These are phyloP conservation scores for Anthracocystis panici-leucophaei DNA, from an alignment of 1,284 basidiomycete genomes.

Conservation along the genomic window DNA sequence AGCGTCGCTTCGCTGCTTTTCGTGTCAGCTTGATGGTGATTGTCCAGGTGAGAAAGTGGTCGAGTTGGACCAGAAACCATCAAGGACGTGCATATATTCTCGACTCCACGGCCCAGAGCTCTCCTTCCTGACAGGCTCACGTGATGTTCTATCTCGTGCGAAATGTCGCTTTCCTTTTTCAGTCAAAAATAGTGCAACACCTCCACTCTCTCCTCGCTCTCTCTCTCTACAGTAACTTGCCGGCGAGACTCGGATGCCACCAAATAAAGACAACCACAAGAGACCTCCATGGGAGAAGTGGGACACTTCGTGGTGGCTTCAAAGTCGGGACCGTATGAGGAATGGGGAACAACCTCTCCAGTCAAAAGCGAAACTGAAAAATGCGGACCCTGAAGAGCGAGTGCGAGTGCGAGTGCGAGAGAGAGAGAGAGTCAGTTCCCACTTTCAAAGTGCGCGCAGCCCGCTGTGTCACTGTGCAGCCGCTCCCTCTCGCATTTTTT, in stretches of 20 bases:
- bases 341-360: too few relatives aligned
- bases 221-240: too few relatives aligned
- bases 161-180: not conserved
- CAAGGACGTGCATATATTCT: not conserved
- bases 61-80: not conserved
- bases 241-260: too few relatives aligned
- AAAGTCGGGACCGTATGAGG: too few relatives aligned
- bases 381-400: too few relatives aligned
- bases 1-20: not conserved
- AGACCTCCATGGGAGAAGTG: too few relatives aligned
- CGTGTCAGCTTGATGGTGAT: not conserved
- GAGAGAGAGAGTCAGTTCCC: not conserved
- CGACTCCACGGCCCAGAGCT: not conserved
- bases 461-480: constrained; percentile 9
- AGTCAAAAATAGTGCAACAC: not conserved
- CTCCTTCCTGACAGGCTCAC: not conserved
- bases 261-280: too few relatives aligned
- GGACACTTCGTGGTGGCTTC: too few relatives aligned
- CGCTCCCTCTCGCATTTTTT: too few relatives aligned
- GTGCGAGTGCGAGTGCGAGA: too few relatives aligned
- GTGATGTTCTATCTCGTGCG: constrained; percentile 6
- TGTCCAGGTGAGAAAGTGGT: not conserved
- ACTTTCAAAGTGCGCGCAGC: not conserved
- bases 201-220: not conserved
- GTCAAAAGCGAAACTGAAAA: too few relatives aligned